Conservation (phyloP, 257 asterid genomes). For the Petrea volubilis region DNA sequence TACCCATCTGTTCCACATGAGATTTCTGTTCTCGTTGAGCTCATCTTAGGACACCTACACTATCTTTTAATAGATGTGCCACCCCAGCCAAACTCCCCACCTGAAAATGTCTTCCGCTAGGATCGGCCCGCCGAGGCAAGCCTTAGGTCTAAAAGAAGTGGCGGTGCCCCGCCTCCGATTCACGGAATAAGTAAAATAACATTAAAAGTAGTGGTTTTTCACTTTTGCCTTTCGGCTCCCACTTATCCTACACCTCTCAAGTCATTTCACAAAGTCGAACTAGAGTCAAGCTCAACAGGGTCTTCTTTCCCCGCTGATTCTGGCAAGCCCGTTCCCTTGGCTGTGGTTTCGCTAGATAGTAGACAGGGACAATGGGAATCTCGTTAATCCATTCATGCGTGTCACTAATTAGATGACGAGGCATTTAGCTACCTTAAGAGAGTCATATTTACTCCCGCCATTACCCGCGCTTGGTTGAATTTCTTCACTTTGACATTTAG, state of each 20-base stretch:
- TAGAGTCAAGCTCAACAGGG: constrained; percentile 70
- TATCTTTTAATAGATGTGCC: too few relatives aligned
- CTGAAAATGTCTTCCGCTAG: too few relatives aligned
- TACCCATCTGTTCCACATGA: too few relatives aligned
- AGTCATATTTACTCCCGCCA: constrained; percentile 59
- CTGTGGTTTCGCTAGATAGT: constrained; percentile 22
- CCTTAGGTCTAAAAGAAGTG: too few relatives aligned
- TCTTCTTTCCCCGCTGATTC: constrained; percentile 65
- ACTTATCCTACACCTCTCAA: neutral
- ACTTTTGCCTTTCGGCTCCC: neutral
- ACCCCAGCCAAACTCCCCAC: too few relatives aligned
- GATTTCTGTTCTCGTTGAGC: too few relatives aligned
- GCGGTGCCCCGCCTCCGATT: constrained; percentile 75
- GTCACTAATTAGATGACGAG: constrained; percentile 60
- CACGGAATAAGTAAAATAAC: constrained; percentile 80
- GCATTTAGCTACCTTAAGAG: constrained; percentile 20
- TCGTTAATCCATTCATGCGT: constrained; percentile 55
- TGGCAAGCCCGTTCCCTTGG: constrained; percentile 40
- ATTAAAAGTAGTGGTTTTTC: constrained; percentile 63
- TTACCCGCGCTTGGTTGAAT: too few relatives aligned
- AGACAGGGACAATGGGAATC: too few relatives aligned
- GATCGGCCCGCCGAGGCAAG: too few relatives aligned
- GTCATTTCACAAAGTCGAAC: constrained; percentile 28
- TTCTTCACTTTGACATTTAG: too few relatives aligned
- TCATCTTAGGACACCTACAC: too few relatives aligned